phyloP scores from a whole-genome alignment of 202 grass and related monocot genomes.

The Musa balbisiana region DNA sequence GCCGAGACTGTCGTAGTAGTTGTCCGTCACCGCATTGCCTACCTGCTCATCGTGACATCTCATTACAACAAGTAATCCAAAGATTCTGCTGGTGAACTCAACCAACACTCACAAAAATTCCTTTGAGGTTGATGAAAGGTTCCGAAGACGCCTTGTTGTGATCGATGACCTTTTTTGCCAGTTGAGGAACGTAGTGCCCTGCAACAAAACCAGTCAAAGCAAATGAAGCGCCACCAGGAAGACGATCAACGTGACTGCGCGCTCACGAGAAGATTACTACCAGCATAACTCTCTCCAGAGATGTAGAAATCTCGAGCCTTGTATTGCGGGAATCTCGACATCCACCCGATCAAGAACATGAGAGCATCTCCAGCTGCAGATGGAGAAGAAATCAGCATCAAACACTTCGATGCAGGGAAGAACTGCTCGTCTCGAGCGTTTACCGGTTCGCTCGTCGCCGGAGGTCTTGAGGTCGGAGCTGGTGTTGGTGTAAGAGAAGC shows the following conservation, averaged over 20 bases:
- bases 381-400: background rate
- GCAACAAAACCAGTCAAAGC: background rate
- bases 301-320: constrained; percentile 70
- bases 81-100: too few relatives aligned
- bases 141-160: constrained; percentile 56
- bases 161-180: constrained; percentile 83
- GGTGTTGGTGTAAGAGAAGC: constrained; percentile 90
- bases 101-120: constrained; percentile 59
- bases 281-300: constrained; percentile 87
- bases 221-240: background rate
- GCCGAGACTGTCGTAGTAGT: constrained; percentile 92
- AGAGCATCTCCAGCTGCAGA: constrained; percentile 72
- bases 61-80: too few relatives aligned
- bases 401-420: too few relatives aligned
- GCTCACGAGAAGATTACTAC: constrained; percentile 18
- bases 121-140: constrained; percentile 78
- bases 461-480: constrained; percentile 66
- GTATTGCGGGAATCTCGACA: constrained; percentile 71
- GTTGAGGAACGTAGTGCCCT: constrained; percentile 90
- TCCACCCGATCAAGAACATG: constrained; percentile 72
- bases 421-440: background rate
- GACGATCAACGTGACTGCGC: background rate
- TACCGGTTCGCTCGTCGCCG: constrained; percentile 77
- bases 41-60: constrained; percentile 34
- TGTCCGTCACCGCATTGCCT: constrained; percentile 86